Base-by-base conservation (phyloP, 192 early-diverging fungal species). In the Entophlyctis helioformis region DNA sequence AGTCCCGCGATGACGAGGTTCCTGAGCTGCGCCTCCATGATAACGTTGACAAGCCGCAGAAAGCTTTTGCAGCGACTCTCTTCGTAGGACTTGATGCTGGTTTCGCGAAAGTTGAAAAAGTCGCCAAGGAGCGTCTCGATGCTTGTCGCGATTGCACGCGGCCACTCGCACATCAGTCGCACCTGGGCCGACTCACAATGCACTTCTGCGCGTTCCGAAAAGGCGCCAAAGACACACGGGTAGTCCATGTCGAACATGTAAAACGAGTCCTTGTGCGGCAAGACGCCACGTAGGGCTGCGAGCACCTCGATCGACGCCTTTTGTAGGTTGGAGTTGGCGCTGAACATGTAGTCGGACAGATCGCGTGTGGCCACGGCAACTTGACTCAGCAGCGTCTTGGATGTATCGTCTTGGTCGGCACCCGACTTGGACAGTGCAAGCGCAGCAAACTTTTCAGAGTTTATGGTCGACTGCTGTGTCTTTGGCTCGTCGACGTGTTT, bases 51-150 rank as follows among this genome's bases (percentile, higher is more conserved):
- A 19, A 64, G 42, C 13, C 31, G 19, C 36, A 62, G 42, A 29
- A 60, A 61, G 18, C 18, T 40, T 8, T 50, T 42, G 15, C 46
- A 40, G 18, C 62, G 36, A n/a, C 53, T 56, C 3, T 53, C 27
- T 2, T 36, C 2, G 31, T 56, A 64, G 3, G 26, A 28, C 22
- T 19, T 50, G 24, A 39, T 36, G 33, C 42, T 51, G 6, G 51
- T 48, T 24, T 64, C 48, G 10, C 33, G 19, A 19, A 64, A 62
- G 19, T 60, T 44, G 43, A 64, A 64, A 38, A 55, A 61, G 15
- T 55, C 28, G 2, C 27, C 33, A 18, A 63, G 26, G 6, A 44
- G 21, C n/a, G 41, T 46, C 35, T 43, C 27, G 2, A 63, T 60
- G 7, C 37, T 39, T 31, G 39, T 21, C 2, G 27, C 28, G 3